Evolutionary conservation across 1,139 yeast species (phyloP).

Genomic region (Wickerhamomyces sp.): DNA sequence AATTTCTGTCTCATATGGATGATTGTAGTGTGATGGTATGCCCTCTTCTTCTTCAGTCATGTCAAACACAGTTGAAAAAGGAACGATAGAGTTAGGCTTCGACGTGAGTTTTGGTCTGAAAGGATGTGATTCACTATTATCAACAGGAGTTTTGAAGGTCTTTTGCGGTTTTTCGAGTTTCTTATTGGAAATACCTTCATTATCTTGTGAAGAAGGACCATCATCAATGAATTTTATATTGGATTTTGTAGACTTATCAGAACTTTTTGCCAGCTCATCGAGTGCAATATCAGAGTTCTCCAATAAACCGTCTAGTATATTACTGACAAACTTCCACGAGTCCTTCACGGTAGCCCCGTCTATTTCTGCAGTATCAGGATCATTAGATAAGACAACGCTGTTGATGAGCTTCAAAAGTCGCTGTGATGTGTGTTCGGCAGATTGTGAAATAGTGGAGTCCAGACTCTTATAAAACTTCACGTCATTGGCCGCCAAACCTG

Average conservation of each 20-base stretch:
- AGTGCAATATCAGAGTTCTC: conserved; percentile 71
- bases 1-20: conserved; percentile 83
- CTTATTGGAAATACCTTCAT: conserved; percentile 21
- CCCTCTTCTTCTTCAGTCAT: conserved; percentile 37
- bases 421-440: conserved; percentile 39
- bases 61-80: conserved; percentile 47
- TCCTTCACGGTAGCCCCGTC: conserved; percentile 41
- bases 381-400: conserved; percentile 41
- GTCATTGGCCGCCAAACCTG: conserved; percentile 76
- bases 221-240: conserved; percentile 48
- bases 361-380: conserved; percentile 29
- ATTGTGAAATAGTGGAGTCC: conserved; percentile 44
- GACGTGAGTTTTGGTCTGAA: conserved; percentile 65
- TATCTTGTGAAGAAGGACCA: conserved; percentile 21
- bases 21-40: conserved; percentile 60
- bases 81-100: conserved; percentile 66
- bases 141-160: conserved; percentile 50
- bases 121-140: conserved; percentile 66
- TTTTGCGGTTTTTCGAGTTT: conserved; percentile 69
- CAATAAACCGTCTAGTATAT: conserved; percentile 61
- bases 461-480: conserved; percentile 66
- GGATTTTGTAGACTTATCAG: conserved; percentile 15
- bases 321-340: conserved; percentile 61
- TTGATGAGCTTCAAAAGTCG: conserved; percentile 50
- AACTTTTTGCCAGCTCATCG: conserved; percentile 36